Percentiles rank a stretch among this genome's conserved stretches.
Evolutionary conservation across 2,329 filamentous ascomycete genomes (phyloP).

Genomic region (Calonectria montana): DNA sequence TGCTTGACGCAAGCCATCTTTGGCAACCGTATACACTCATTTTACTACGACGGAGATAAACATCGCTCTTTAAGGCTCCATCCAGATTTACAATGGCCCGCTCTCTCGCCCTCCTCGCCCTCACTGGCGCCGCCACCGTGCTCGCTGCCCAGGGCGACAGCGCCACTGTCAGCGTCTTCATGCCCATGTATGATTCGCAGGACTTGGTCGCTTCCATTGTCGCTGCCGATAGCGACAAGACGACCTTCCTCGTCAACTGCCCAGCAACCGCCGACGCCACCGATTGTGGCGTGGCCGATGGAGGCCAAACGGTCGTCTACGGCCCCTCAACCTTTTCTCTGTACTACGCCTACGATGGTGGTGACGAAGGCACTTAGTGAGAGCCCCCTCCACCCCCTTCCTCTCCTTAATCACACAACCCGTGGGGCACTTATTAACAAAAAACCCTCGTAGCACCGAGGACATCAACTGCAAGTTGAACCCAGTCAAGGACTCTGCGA

Average conservation of each 20-base stretch:
- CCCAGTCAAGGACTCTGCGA: constrained; percentile 35
- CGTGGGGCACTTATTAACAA: background rate
- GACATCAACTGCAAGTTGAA: constrained; percentile 41
- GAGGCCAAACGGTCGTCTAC: constrained; percentile 40
- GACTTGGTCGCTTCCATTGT: constrained; percentile 46
- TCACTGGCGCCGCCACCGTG: constrained; percentile 31
- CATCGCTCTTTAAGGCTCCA: constrained; percentile 11
- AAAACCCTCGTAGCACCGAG: constrained; percentile 26
- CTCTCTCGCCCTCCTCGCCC: constrained; percentile 40
- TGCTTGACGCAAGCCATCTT: background rate
- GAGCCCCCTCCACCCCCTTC: background rate
- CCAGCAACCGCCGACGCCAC: constrained; percentile 21
- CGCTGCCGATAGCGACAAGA: constrained; percentile 40
- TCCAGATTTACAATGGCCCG: constrained; percentile 35
- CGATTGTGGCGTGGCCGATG: constrained; percentile 40
- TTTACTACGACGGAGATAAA: background rate
- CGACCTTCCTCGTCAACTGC: constrained; percentile 47
- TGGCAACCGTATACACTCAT: constrained; percentile 28
- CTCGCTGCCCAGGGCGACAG: constrained; percentile 42
- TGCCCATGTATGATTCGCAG: constrained; percentile 39
- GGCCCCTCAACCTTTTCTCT: constrained; percentile 43
- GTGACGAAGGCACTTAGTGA: constrained; percentile 33
- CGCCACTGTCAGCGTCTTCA: constrained; percentile 43
- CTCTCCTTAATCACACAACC: background rate
- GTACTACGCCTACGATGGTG: constrained; percentile 23